Percentiles rank a stretch among this genome's conserved stretches.
These are phyloP conservation scores for Aschersonia sp. DNA, from an alignment of 2,329 filamentous ascomycete genomes.

Conservation along the genomic window DNA sequence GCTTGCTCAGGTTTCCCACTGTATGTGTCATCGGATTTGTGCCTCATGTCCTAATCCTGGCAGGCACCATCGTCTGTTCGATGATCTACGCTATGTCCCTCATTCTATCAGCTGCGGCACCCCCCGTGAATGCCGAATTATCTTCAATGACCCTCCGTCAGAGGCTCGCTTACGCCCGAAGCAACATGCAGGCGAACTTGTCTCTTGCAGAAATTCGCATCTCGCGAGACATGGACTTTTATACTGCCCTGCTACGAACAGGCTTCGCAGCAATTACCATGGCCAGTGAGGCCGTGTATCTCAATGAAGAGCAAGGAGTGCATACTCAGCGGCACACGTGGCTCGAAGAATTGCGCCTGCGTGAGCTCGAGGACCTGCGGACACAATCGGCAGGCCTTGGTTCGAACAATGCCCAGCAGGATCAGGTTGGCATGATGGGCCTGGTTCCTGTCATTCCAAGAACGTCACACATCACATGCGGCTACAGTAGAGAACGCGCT, in stretches of 20 bases:
- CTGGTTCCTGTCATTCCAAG: slow-evolving; percentile 38
- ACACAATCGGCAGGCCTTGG: slow-evolving; percentile 35
- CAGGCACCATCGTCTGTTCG: slow-evolving; percentile 63
- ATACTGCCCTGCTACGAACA: slow-evolving; percentile 72
- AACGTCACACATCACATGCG: slow-evolving; percentile 28
- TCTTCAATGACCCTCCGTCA: slow-evolving; percentile 33
- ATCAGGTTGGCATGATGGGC: slow-evolving; percentile 38
- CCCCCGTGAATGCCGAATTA: slow-evolving; percentile 11
- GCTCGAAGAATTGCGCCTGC: slow-evolving; percentile 76
- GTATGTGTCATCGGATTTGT: slow-evolving; percentile 93
- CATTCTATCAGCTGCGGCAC: slow-evolving; percentile 47
- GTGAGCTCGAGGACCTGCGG: slow-evolving; percentile 54
- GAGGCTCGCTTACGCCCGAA: slow-evolving; percentile 57
- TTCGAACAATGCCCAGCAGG: slow-evolving; percentile 31
- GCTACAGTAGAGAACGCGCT: slow-evolving; percentile 58
- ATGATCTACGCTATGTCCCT: slow-evolving; percentile 68
- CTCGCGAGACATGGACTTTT: slow-evolving; percentile 85
- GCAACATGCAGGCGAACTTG: slow-evolving; percentile 84
- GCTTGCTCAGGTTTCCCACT: slow-evolving; percentile 75
- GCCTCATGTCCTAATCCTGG: slow-evolving; percentile 75
- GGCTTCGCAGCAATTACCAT: slow-evolving; percentile 84
- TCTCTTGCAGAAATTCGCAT: slow-evolving; percentile 70
- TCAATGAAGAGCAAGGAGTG: slow-evolving; percentile 75
- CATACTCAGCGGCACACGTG: slow-evolving; percentile 67
- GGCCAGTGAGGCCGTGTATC: slow-evolving; percentile 87